These are phyloP conservation scores for Cylindrotheca closterium DNA, from an alignment of 108 stramenopile species.

Conservation along the genomic window DNA sequence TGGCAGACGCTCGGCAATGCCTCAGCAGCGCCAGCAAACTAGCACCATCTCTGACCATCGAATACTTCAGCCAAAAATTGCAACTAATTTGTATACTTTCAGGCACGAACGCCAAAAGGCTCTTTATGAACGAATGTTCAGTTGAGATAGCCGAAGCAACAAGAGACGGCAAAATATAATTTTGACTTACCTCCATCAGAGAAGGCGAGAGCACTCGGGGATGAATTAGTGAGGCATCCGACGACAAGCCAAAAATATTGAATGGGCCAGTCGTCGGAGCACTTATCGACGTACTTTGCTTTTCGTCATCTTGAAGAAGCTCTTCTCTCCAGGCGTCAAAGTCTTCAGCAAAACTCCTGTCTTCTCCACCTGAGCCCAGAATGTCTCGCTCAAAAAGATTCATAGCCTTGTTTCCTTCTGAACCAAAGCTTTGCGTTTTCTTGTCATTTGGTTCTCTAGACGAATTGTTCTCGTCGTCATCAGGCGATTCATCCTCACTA, in stretches of 20 bases:
- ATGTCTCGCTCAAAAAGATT: background rate
- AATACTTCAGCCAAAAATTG: constrained; percentile 76
- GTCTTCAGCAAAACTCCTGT: constrained; percentile 2
- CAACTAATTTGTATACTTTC: constrained; percentile 41
- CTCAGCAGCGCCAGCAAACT: constrained; percentile 42
- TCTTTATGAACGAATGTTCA: constrained; percentile 26
- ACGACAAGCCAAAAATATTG: constrained; percentile 64
- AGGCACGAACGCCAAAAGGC: constrained; percentile 58
- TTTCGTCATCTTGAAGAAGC: no score
- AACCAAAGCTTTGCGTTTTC: background rate
- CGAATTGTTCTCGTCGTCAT: no score
- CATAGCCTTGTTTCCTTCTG: constrained; percentile 15
- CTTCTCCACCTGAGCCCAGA: background rate
- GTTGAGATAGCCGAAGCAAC: constrained; percentile 26
- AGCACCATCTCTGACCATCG: constrained; percentile 56
- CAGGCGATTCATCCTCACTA: background rate
- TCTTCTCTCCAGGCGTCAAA: constrained; percentile 39
- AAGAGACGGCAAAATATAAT: constrained; percentile 39
- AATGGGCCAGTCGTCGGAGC: constrained; percentile 39
- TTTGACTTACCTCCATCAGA: constrained; percentile 42
- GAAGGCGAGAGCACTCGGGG: constrained; percentile 75
- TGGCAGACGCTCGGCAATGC: constrained; percentile 53
- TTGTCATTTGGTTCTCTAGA: background rate
- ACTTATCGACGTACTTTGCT: constrained; percentile 36
- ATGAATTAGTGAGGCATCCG: constrained; percentile 47